These are phyloP conservation scores for Yamadazyma philogaea DNA, from an alignment of 805 yeast genomes.

Conservation along the genomic window DNA sequence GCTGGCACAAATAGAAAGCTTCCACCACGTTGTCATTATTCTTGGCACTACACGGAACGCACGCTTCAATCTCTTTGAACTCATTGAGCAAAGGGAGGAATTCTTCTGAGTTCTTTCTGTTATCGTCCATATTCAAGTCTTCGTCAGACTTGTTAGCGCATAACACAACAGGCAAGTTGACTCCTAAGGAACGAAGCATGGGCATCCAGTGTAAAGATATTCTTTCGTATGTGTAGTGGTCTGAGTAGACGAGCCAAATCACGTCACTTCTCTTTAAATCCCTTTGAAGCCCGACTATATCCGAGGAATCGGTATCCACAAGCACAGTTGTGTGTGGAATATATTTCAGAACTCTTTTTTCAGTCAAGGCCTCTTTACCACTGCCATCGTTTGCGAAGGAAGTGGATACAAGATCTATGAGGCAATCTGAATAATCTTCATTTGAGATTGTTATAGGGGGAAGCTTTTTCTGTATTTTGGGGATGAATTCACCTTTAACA, in stretches of 20 bases:
- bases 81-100: slow-evolving; percentile 83
- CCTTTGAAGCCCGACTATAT: slow-evolving; percentile 54
- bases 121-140: slow-evolving; percentile 42
- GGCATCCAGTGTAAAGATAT: slow-evolving; percentile 94
- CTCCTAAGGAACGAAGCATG: slow-evolving; percentile 86
- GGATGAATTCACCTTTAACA: slow-evolving; percentile 76
- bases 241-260: slow-evolving; percentile 91
- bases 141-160: slow-evolving; percentile 79
- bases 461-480: slow-evolving; percentile 71
- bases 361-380: slow-evolving; percentile 6
- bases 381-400: slow-evolving; percentile 11
- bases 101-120: slow-evolving; percentile 59
- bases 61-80: slow-evolving; percentile 91
- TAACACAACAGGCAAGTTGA: slow-evolving; percentile 87
- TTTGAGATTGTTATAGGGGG: slow-evolving; percentile 83
- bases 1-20: slow-evolving; percentile 87
- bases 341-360: slow-evolving; percentile 24
- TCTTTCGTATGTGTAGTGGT: slow-evolving; percentile 91
- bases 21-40: slow-evolving; percentile 83
- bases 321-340: slow-evolving; percentile 57
- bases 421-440: slow-evolving; percentile 51
- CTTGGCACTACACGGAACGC: slow-evolving; percentile 84
- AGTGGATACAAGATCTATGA: slow-evolving; percentile 18
- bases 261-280: slow-evolving; percentile 86
- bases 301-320: slow-evolving; percentile 76